Evolutionary conservation across 1,284 basidiomycete species (phyloP).

Genomic region (Sanguinoderma infundibulare): DNA sequence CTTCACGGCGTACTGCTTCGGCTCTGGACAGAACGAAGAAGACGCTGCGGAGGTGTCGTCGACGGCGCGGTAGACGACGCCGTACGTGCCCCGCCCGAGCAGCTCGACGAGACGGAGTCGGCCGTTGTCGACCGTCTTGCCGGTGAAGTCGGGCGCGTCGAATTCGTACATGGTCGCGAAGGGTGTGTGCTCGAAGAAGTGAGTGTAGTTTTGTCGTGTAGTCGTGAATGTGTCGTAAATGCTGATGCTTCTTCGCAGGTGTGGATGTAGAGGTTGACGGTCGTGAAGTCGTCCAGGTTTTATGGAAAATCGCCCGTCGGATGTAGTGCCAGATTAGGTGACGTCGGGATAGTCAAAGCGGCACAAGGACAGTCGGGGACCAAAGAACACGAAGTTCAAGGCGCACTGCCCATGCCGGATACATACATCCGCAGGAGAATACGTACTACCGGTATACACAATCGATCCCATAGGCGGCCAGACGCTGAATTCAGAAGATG

Average conservation of each 20-base stretch:
- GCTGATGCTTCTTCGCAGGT: background rate
- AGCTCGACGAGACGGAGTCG: constrained; percentile 49
- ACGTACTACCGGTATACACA: background rate
- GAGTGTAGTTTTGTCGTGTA: background rate
- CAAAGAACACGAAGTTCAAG: background rate
- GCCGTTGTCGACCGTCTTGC: constrained; percentile 33
- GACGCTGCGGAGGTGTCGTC: constrained; percentile 55
- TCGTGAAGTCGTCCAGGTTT: background rate
- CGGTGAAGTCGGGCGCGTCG: constrained; percentile 28
- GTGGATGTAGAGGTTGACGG: background rate
- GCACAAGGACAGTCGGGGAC: background rate
- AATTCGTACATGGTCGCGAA: constrained; percentile 7
- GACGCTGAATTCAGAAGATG: no score
- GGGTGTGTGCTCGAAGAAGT: background rate
- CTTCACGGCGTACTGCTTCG: constrained; percentile 60
- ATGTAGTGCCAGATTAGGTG: background rate
- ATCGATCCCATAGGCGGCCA: background rate
- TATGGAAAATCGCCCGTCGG: background rate
- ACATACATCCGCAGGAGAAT: background rate
- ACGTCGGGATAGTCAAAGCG: background rate
- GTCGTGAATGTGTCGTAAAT: background rate
- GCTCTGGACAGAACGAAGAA: constrained; percentile 38
- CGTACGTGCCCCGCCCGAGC: constrained; percentile 40
- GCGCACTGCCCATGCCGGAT: background rate
- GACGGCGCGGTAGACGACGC: constrained; percentile 40